A percentile compares a stretch with the other conserved stretches of the same genome.
Conservation (phyloP, 345 rosid genomes). For the Cardamine chenopodiifolia region DNA sequence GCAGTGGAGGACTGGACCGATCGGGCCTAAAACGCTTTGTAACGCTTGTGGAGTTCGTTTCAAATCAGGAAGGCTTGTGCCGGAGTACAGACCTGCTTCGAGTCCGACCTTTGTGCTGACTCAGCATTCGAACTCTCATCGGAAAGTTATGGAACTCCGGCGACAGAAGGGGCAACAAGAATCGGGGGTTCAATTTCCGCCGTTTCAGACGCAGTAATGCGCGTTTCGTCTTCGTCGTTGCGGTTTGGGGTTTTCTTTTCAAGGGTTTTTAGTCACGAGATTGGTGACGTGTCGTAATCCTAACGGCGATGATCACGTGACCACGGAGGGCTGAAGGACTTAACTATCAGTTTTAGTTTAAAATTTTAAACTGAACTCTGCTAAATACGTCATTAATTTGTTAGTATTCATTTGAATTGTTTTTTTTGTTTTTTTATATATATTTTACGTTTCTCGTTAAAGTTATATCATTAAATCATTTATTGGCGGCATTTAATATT, state of each 20-base stretch:
- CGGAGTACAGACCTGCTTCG: slow-evolving; percentile 81
- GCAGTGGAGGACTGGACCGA: slow-evolving; percentile 84
- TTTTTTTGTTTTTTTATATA: no score
- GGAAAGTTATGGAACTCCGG: slow-evolving; percentile 81
- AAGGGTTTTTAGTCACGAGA: slow-evolving; percentile 36
- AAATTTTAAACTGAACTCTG: slow-evolving; percentile 2
- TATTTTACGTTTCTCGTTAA: slow-evolving; percentile 8
- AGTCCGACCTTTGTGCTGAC: slow-evolving; percentile 76
- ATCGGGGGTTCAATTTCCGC: slow-evolving; percentile 1
- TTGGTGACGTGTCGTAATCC: slow-evolving; percentile 34
- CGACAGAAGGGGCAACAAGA: slow-evolving; percentile 64
- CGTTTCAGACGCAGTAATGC: slow-evolving; percentile 28
- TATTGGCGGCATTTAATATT: slow-evolving; percentile 36
- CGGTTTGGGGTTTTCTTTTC: slow-evolving; percentile 15
- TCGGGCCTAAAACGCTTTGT: slow-evolving; percentile 78
- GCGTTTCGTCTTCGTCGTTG: slow-evolving; percentile 19
- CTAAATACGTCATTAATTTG: slow-evolving; percentile 42
- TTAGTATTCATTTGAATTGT: slow-evolving; percentile 29
- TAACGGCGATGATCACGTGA: slow-evolving; percentile 42
- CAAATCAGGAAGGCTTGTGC: slow-evolving; percentile 78
- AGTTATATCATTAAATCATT: slow-evolving; percentile 40
- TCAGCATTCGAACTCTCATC: slow-evolving; percentile 82
- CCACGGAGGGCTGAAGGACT: slow-evolving; percentile 1
- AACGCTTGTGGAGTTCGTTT: slow-evolving; percentile 82
- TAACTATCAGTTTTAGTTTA: slow-evolving; percentile 24